Evolutionary conservation across 371 early-diverging fungal species (phyloP), one percentile per base, ranked within the genome.

Genomic region (Apophysomyces sp.): DNA sequence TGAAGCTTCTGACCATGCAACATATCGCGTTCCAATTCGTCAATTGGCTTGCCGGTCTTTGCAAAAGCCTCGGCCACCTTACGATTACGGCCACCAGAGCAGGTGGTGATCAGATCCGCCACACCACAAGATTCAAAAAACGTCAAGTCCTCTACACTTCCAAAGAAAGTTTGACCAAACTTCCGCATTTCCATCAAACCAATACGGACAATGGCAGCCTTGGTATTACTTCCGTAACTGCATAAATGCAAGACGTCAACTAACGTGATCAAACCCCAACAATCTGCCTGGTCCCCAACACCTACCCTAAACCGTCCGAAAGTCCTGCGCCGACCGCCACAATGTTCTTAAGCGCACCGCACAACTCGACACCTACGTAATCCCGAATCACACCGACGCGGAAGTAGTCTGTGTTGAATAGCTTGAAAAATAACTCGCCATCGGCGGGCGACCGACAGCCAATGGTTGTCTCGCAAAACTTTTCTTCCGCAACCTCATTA

Each of bases 281-380:
- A 41, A 32, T 21, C 18, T 18, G 13, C 27, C 16, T 15, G 29
- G 54, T 61, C 60, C 60, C 36, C 58, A 55, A 21, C 0, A 44
- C 65, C 68, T 77, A 74, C 72, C 76, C 77, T 61, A 82, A 66
- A 61, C 82, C 99, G 73, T 97, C 95, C 37, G 95, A 92, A 58
- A 99, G 82, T 27, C 99, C 99, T 53, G 96, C 99, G 52, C 92
- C 99, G 16, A 99, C 89, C 16, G 97, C 98, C 1, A 99, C 92
- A 24, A 99, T 89, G 82, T 99, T 99, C 80, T 99, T 99, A 27
- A 99, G 73, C 0, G 99, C 98, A 60, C 99, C 99, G 78, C 97
- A 99, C 21, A 99, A 78, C 74, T 99, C 98, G 12, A 98, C 97
- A 39, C 96, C 96, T 34, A 90, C 87, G 28, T 94, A 89, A 76